These are phyloP conservation scores for Exophiala aquamarina DNA, from an alignment of 2,329 filamentous ascomycete species.

Conservation along the genomic window DNA sequence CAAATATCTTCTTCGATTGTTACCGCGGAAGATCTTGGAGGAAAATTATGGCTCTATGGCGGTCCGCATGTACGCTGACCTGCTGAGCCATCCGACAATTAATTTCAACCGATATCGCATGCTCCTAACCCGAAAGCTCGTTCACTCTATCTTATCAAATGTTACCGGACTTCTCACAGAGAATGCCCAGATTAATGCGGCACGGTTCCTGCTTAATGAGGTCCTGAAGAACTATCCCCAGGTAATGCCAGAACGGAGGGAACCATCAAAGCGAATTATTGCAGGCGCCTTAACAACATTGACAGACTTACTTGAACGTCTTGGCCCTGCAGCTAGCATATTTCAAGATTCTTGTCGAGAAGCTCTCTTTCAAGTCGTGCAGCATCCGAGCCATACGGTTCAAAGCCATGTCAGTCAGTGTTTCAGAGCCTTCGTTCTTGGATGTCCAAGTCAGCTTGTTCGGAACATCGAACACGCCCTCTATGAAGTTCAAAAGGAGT, in stretches of 20 bases:
- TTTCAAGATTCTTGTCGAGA: conserved; percentile 85
- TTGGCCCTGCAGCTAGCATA: conserved; percentile 77
- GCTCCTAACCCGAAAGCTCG: conserved; percentile 78
- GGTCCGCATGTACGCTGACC: conserved; percentile 74
- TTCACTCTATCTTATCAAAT: conserved; percentile 78
- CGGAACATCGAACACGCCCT: conserved; percentile 92
- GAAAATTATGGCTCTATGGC: conserved; percentile 78
- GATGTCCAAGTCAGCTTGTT: conserved; percentile 87
- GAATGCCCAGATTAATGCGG: conserved; percentile 80
- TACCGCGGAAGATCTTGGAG: conserved; percentile 83
- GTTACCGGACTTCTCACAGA: conserved; percentile 82
- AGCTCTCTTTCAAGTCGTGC: conserved; percentile 81
- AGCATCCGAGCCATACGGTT: conserved; percentile 94
- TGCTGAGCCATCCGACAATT: conserved; percentile 74
- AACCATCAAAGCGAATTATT: conserved; percentile 84
- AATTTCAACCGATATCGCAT: conserved; percentile 84
- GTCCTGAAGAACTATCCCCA: conserved; percentile 94
- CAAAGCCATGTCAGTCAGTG: conserved; percentile 87
- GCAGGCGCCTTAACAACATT: conserved; percentile 77
- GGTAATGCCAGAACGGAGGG: conserved; percentile 78
- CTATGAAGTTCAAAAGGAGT: conserved; percentile 87
- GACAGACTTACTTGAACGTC: conserved; percentile 71
- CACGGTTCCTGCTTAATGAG: conserved; percentile 78
- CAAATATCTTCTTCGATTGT: conserved; percentile 71
- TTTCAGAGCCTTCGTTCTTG: conserved; percentile 81